Percentiles rank a stretch among this genome's conserved stretches.
phyloP scores from a whole-genome alignment of 331 rosid species.

The Rhamnella rubrinervis region DNA sequence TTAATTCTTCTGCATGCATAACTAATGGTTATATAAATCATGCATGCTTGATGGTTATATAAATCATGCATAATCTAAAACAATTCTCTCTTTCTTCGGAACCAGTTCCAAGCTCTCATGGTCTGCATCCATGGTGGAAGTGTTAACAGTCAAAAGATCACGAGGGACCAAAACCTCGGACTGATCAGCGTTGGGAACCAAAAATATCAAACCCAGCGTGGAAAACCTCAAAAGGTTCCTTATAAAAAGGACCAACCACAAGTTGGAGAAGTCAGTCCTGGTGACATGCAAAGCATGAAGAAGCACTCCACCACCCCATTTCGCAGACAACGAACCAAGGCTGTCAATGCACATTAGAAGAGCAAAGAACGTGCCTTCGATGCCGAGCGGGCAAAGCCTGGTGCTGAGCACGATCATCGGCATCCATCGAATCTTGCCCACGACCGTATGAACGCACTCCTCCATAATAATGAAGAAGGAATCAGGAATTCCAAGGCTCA shows the following conservation, averaged over 20 bases:
- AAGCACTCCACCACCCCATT: conserved; percentile 63
- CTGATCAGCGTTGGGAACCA: conserved; percentile 54
- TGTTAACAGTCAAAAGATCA: conserved; percentile 30
- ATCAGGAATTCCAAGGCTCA: conserved; percentile 56
- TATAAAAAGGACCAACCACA: conserved; percentile 56
- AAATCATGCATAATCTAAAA: too few species aligned
- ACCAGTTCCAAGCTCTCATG: conserved; percentile 57
- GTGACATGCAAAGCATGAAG: conserved; percentile 54
- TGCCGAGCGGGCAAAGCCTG: conserved; percentile 71
- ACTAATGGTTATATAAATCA: too few species aligned
- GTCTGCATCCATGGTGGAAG: conserved; percentile 3
- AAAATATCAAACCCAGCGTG: conserved; percentile 54
- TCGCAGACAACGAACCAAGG: conserved; percentile 49
- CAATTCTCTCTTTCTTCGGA: conserved; percentile 26
- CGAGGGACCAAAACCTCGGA: conserved; percentile 45
- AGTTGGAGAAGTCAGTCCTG: conserved; percentile 56
- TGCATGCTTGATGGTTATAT: too few species aligned
- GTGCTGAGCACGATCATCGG: conserved; percentile 73
- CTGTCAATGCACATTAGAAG: conserved; percentile 71
- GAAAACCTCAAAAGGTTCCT: conserved; percentile 55
- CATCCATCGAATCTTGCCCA: conserved; percentile 62
- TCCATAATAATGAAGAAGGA: conserved; percentile 56
- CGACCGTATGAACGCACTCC: conserved; percentile 48
- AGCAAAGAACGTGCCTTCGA: conserved; percentile 78
- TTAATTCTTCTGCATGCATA: too few species aligned